Percentiles rank a stretch among this genome's conserved stretches.
Conservation (phyloP, 331 rosid genomes). For the Erythrophleum ivorense region DNA sequence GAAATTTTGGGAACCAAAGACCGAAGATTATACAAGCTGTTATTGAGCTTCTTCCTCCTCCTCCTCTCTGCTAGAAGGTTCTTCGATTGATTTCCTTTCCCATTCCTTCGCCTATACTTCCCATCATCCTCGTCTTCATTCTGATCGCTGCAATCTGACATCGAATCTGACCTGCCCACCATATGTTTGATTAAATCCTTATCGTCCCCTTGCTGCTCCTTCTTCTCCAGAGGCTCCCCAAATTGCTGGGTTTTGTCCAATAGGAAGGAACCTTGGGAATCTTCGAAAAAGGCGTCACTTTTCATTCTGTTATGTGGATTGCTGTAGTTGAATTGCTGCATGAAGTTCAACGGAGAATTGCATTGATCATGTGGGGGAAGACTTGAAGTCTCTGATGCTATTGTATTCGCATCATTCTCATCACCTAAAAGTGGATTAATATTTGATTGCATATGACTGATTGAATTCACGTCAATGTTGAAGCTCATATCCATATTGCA, state of each 20-base stretch:
- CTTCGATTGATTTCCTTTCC: constrained; percentile 78
- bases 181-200: constrained; percentile 56
- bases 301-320: constrained; percentile 47
- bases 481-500: constrained; percentile 50
- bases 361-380: constrained; percentile 57
- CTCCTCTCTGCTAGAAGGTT: constrained; percentile 87
- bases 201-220: constrained; percentile 62
- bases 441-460: constrained; percentile 50
- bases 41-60: constrained; percentile 95
- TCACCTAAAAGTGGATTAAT: constrained; percentile 41
- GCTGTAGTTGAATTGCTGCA: constrained; percentile 61
- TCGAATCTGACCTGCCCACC: constrained; percentile 61
- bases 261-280: constrained; percentile 59
- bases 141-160: constrained; percentile 82
- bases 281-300: constrained; percentile 51
- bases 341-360: constrained; percentile 67
- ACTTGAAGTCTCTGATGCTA: constrained; percentile 53
- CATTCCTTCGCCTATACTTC: constrained; percentile 68
- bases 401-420: constrained; percentile 48
- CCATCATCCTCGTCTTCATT: constrained; percentile 78
- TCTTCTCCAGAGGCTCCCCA: constrained; percentile 49
- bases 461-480: constrained; percentile 46
- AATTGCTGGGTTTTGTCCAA: constrained; percentile 50
- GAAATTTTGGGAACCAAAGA: constrained; percentile 85
- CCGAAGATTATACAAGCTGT: constrained; percentile 76